These are phyloP conservation scores for Aspergillus homomorphus DNA, from an alignment of 495 filamentous ascomycete species.

Conservation along the genomic window DNA sequence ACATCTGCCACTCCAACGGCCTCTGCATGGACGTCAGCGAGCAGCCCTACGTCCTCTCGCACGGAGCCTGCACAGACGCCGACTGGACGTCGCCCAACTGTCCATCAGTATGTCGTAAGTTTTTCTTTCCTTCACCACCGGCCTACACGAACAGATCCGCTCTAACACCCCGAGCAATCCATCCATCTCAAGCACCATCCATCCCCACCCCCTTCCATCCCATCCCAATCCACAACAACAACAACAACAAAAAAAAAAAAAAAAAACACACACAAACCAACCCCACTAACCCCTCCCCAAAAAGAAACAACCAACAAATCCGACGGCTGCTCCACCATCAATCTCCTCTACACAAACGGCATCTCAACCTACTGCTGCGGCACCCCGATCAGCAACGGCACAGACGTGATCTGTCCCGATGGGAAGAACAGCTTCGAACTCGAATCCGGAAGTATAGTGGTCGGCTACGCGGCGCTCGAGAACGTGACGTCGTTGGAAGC, in stretches of 20 bases:
- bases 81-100: constrained; percentile 21
- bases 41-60: constrained; percentile 22
- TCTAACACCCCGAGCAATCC: no score
- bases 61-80: constrained; percentile 27
- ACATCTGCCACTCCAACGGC: constrained; percentile 59
- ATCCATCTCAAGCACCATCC: no score
- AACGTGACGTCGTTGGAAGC: constrained; percentile 15
- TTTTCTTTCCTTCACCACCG: neutral
- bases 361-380: constrained; percentile 32
- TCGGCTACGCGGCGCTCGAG: constrained; percentile 22
- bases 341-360: constrained; percentile 16
- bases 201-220: no score
- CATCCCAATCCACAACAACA: no score
- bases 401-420: constrained; percentile 20
- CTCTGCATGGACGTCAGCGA: constrained; percentile 24
- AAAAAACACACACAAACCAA: no score
- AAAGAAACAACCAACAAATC: constrained; percentile 12
- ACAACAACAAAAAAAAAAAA: no score
- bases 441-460: constrained; percentile 14
- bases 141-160: no score
- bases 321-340: constrained; percentile 29
- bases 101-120: constrained; percentile 12
- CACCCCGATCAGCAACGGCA: constrained; percentile 17
- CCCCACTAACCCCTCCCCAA: no score
- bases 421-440: constrained; percentile 22